Base-by-base conservation (phyloP, 352 stramenopile genomes). In the Globisporangium cederbergense region DNA sequence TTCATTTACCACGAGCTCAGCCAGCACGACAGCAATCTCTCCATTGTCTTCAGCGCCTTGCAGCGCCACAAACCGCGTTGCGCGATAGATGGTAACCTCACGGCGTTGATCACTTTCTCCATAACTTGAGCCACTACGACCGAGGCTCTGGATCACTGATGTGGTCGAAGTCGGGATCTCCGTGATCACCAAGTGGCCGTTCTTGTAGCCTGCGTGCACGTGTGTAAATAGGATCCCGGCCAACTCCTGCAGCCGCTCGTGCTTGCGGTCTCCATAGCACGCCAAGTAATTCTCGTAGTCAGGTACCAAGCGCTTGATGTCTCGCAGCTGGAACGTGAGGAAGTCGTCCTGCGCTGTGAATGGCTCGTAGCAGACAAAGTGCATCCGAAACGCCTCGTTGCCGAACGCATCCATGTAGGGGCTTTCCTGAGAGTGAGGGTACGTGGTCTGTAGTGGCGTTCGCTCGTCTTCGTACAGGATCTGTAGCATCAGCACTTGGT, bases 171-270 rank as follows among this genome's bases (percentile, higher is more conserved):
- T 13, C n/a, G 68, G 68, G 10, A 62, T 40, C 61, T 93, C 79
- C 0, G 72, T 74, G 54, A 93, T 42, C 5, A 91, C 73, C 6
- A 93, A 66, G 28, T 87, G 81, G 2, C 81, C 81, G 34, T 87
- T 83, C 68, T 91, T 93, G 66, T 85, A 91, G 16, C 84, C 81
- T 1, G 81, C 76, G 10, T 81, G 76, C 16, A 85, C 52, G 14
- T 82, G 65, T 1, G 25, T n/a, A 16, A 87, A 58, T 8, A 93
- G 62, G 10, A 80, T 36, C 20, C 88, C 79, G 0, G 75, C 77
- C 14, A 93, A 40, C 20, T 74, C 77, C 43, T 77, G 50, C 18
- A 78, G 64, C 10, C 77, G 63, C 51, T 88, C 67, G 5, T 70
- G 68, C 32, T 71, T 73, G 3, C 70, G 62, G 20, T 78, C 65